These are phyloP conservation scores for Nelumbo lutea DNA, from an alignment of 164 flowering plant genomes.

Conservation along the genomic window DNA sequence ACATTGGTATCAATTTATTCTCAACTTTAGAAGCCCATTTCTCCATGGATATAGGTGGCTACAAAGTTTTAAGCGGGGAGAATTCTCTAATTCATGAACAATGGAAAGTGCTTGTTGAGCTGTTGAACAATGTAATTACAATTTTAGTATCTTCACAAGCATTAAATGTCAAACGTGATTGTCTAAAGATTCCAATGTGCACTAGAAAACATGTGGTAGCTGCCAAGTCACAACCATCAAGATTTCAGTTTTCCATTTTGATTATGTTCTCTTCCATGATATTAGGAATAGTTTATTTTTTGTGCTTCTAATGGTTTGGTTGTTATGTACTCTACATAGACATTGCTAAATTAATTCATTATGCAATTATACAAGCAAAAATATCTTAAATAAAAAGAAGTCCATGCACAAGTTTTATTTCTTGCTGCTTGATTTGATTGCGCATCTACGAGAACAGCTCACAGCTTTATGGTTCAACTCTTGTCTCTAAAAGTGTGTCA, in stretches of 20 bases:
- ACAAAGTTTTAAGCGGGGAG: conserved; percentile 15
- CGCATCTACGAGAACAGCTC: too few species aligned
- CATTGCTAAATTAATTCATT: background rate
- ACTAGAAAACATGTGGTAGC: conserved; percentile 56
- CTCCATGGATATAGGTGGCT: conserved; percentile 25
- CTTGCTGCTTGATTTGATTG: too few species aligned
- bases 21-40: conserved; percentile 65
- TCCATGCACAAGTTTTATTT: background rate
- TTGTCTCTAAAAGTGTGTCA: too few species aligned
- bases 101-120: conserved; percentile 36
- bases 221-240: conserved; percentile 37
- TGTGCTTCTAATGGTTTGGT: conserved; percentile 13
- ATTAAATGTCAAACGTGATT: conserved; percentile 17
- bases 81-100: conserved; percentile 40
- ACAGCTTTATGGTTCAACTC: too few species aligned
- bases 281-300: conserved; percentile 23
- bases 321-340: background rate
- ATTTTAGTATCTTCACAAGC: conserved; percentile 36
- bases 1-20: conserved; percentile 55
- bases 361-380: background rate
- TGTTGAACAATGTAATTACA: conserved; percentile 36
- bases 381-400: background rate
- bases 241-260: conserved; percentile 27
- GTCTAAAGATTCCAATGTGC: conserved; percentile 9
- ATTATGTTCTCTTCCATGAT: conserved; percentile 28